Conservation (phyloP, 2,329 filamentous ascomycete genomes). For the Trichoderma pleuroti region DNA sequence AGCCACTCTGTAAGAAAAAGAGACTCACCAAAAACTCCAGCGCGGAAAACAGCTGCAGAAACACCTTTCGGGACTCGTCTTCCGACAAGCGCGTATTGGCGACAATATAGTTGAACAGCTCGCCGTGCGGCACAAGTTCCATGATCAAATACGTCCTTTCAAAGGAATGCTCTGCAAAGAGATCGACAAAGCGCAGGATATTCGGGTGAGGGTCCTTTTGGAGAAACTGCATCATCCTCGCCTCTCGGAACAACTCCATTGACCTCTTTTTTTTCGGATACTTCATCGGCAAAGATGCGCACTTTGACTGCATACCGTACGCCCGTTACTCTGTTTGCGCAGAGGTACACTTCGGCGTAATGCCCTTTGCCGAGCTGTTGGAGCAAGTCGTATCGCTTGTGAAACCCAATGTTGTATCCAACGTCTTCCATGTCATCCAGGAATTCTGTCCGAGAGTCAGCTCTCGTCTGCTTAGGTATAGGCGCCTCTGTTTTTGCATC, state of each 20-base stretch:
- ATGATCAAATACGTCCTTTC: conserved; percentile 81
- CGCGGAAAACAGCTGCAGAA: conserved; percentile 78
- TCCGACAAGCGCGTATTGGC: conserved; percentile 78
- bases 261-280: not conserved
- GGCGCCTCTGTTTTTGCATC: not conserved
- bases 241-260: not conserved
- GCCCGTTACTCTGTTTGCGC: conserved; percentile 73
- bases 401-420: not conserved
- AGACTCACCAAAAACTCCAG: conserved; percentile 77
- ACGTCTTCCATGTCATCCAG: not conserved
- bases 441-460: not conserved
- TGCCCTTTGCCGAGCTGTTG: conserved; percentile 82
- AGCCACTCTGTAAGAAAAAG: not conserved
- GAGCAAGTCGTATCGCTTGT: conserved; percentile 60
- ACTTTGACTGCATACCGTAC: conserved; percentile 81
- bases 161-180: conserved; percentile 49
- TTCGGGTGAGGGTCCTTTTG: not conserved
- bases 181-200: not conserved
- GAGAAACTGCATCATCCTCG: not conserved
- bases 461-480: not conserved
- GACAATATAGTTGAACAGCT: conserved; percentile 87
- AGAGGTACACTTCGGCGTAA: conserved; percentile 74
- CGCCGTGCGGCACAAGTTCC: conserved; percentile 80
- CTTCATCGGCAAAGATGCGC: conserved; percentile 32
- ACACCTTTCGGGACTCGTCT: conserved; percentile 72